phyloP scores from a whole-genome alignment of 345 rosid genomes.

The Zanthoxylum bungeanum region DNA sequence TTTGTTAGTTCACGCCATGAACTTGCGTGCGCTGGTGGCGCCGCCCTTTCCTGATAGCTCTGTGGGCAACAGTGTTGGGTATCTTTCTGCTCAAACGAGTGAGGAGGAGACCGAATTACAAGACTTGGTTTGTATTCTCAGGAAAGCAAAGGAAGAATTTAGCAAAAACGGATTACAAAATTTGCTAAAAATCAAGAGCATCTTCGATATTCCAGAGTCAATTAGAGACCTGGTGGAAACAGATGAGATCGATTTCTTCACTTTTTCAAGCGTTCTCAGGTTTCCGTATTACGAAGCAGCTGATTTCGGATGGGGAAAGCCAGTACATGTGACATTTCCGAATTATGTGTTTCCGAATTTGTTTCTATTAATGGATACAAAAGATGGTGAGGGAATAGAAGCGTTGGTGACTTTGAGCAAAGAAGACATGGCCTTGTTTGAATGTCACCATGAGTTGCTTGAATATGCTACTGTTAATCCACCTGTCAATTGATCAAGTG shows the following conservation, averaged over 20 bases:
- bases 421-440: constrained; percentile 24
- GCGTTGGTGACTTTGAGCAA: constrained; percentile 14
- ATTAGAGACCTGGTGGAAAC: constrained; percentile 5
- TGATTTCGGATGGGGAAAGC: constrained; percentile 43
- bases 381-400: constrained; percentile 22
- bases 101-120: constrained; percentile 24
- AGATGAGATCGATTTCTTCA: constrained; percentile 24
- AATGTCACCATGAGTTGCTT: constrained; percentile 18
- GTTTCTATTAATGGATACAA: constrained; percentile 8
- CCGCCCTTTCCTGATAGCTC: neutral
- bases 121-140: constrained; percentile 16
- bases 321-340: constrained; percentile 26
- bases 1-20: neutral
- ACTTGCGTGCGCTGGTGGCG: neutral
- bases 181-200: constrained; percentile 2
- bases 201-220: constrained; percentile 11
- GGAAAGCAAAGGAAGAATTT: constrained; percentile 26
- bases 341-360: neutral
- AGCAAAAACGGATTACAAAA: constrained; percentile 2
- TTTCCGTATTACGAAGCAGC: constrained; percentile 24
- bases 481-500: neutral
- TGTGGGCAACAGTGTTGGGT: constrained; percentile 10
- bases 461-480: constrained; percentile 17
- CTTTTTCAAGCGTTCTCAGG: constrained; percentile 2
- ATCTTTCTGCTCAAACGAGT: constrained; percentile 25